Conservation (phyloP, 2,329 filamentous ascomycete species). For the Bipolaris victoriae region DNA sequence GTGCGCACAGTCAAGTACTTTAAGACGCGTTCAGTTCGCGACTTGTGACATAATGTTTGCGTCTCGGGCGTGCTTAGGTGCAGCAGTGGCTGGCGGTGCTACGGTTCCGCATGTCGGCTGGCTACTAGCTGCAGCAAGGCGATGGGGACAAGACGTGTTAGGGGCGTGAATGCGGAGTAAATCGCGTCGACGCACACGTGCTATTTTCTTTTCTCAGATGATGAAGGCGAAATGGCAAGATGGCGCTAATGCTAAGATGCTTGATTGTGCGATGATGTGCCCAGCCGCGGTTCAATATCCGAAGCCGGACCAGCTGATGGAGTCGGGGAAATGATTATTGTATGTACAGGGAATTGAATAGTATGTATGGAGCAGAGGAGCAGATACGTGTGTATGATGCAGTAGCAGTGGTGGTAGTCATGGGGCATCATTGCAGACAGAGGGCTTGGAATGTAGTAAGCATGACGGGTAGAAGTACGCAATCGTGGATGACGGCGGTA, state of each 20-base stretch:
- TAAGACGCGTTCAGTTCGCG: conserved; percentile 42
- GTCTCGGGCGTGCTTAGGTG: conserved; percentile 28
- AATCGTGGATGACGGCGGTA: neutral
- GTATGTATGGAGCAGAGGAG: too few relatives aligned
- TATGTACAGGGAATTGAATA: too few relatives aligned
- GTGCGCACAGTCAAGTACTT: conserved; percentile 37
- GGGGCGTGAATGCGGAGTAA: conserved; percentile 25
- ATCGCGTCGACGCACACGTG: conserved; percentile 27
- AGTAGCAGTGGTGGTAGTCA: neutral
- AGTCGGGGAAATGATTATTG: too few relatives aligned
- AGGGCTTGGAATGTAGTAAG: too few relatives aligned
- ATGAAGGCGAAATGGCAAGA: conserved; percentile 27
- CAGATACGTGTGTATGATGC: too few relatives aligned
- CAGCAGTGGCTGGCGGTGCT: conserved; percentile 30
- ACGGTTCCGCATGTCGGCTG: conserved; percentile 37
- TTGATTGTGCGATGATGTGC: conserved; percentile 30
- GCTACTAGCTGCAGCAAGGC: conserved; percentile 38
- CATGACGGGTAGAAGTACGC: neutral
- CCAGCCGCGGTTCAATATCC: conserved; percentile 35
- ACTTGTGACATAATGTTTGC: conserved; percentile 35
- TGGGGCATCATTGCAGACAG: conserved; percentile 4
- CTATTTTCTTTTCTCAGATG: conserved; percentile 29
- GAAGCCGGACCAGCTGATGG: conserved; percentile 28
- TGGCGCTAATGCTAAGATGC: conserved; percentile 37
- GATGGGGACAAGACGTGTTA: conserved; percentile 15